Base-by-base conservation (phyloP, 768 basidiomycete species). In the Lactifluus echinatus region DNA sequence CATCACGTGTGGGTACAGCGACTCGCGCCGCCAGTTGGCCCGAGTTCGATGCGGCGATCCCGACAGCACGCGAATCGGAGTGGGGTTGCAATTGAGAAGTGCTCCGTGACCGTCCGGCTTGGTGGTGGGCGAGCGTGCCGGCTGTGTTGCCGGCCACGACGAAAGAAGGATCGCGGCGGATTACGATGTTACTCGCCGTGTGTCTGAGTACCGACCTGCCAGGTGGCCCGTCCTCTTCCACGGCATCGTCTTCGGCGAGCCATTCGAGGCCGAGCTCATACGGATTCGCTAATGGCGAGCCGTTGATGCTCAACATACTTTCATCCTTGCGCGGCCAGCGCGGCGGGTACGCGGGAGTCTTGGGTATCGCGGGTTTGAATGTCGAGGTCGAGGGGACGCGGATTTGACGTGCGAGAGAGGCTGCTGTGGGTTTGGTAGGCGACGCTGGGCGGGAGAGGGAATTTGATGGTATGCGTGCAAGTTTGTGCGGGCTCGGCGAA, bases 211-310 rank as follows among this genome's bases (percentile, higher is more conserved):
- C 26, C 24, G 66, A 72, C 14, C 66, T 62, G 14, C 53, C 17
- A 2, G 45, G n/a, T n/a, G n/a, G 19, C 33, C 56, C 63, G 2
- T 42, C 50, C 8, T 58, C 63, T 3, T 55, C 63, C 31, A 69
- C 67, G 11, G 66, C 69, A 14, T 68, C 70, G 8, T 67, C 67
- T 21, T 74, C 74, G 60, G 75, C 74, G 63, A 84, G 77, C 83
- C 83, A 81, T 37, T 77, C 73, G 44, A 82, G 66, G 19, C 83
- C 84, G 63, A 84, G 80, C 57, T 82, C 75, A 65, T 84, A 86
- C 1, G 89, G 88, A 66, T 90, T 90, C 17, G 83, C 81, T 17
- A 92, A 75, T 0, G 90, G 90, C 0, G 87, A 89, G 4, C 90
- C 90, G 59, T 93, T 92, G 19, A 86, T 70, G 64, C 88, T 88